phyloP scores from a whole-genome alignment of 495 filamentous ascomycete genomes.

The Parathielavia appendiculata region DNA sequence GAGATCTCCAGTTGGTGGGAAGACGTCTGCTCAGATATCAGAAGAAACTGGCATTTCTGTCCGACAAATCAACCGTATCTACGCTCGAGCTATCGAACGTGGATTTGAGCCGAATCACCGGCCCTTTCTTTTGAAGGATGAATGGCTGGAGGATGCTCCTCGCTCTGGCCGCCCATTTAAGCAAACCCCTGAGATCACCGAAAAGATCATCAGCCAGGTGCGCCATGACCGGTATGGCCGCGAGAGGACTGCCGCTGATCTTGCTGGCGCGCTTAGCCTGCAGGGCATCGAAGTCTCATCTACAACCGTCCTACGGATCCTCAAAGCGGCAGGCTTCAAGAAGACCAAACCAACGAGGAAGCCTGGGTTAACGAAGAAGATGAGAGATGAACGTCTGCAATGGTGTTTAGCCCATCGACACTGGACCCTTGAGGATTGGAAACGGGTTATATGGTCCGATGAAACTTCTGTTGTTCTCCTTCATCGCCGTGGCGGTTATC shows the following conservation, averaged over 20 bases:
- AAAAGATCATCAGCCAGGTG: neutral
- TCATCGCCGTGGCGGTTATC: neutral
- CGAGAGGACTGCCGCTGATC: neutral
- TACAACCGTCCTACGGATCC: neutral
- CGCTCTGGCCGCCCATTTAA: neutral
- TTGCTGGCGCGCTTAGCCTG: neutral
- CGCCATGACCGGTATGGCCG: neutral
- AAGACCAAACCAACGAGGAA: neutral
- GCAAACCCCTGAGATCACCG: neutral
- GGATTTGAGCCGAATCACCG: neutral
- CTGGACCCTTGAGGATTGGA: neutral
- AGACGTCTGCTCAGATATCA: neutral
- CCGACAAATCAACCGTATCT: neutral
- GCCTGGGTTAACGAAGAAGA: neutral
- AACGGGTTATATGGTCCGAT: neutral
- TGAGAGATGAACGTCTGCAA: neutral
- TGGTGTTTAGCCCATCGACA: neutral
- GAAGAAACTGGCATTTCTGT: neutral
- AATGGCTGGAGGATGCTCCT: neutral
- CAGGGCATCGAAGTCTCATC: neutral
- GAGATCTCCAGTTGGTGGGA: neutral
- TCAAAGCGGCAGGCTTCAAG: neutral
- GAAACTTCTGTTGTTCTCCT: neutral
- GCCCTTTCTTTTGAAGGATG: neutral
- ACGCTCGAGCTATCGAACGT: neutral